phyloP scores from a whole-genome alignment of 106 monocot genomes.

The Gastrodia elata region DNA sequence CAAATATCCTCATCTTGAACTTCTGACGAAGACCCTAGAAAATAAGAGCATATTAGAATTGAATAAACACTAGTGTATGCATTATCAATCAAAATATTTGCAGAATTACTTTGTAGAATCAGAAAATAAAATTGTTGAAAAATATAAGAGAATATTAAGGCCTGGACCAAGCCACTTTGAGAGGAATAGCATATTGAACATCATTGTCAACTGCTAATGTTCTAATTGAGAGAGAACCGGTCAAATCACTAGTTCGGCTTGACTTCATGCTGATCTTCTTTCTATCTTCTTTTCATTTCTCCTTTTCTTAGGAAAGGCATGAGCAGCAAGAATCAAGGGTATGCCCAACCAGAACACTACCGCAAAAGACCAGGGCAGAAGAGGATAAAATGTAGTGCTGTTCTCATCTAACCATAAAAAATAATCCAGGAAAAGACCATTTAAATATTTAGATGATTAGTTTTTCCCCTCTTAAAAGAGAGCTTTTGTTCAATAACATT shows the following conservation, averaged over 20 bases:
- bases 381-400: too few species aligned
- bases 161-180: neutral
- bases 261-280: too few species aligned
- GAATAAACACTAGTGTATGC: neutral
- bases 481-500: neutral
- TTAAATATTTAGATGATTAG: neutral
- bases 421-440: too few species aligned
- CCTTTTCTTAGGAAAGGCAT: too few species aligned
- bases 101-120: neutral
- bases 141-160: neutral
- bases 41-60: neutral
- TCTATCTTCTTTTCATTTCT: too few species aligned
- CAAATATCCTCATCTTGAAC: conserved; percentile 20
- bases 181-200: neutral
- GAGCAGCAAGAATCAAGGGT: too few species aligned
- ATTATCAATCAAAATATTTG: neutral
- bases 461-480: neutral
- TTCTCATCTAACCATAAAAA: too few species aligned
- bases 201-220: neutral
- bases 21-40: conserved; percentile 11
- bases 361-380: too few species aligned
- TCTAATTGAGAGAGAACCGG: too few species aligned
- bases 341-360: too few species aligned
- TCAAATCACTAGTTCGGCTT: too few species aligned
- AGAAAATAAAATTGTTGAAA: neutral